Evolutionary conservation across 73 alveolate genomes (phyloP).

Genomic region (Paramecium primaurelia): DNA sequence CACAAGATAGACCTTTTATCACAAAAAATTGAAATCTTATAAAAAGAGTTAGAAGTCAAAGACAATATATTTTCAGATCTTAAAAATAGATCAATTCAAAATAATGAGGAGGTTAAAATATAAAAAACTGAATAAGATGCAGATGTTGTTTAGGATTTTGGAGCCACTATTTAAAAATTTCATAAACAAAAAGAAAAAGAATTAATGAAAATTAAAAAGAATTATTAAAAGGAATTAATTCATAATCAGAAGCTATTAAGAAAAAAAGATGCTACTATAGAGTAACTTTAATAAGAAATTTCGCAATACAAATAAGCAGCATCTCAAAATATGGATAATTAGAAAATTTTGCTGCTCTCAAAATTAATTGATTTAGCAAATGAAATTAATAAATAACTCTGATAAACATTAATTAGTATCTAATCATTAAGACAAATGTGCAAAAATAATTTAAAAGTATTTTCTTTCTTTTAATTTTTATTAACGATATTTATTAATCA

Average conservation of each 20-base stretch:
- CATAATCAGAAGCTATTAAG: background rate
- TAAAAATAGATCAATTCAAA: background rate
- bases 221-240: background rate
- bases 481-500: background rate
- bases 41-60: background rate
- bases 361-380: background rate
- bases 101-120: background rate
- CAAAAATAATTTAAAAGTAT: background rate
- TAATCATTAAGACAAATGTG: background rate
- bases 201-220: background rate
- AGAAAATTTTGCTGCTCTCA: background rate
- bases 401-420: background rate
- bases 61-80: background rate
- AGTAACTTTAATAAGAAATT: background rate
- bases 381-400: background rate
- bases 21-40: background rate
- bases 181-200: background rate
- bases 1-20: background rate
- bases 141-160: background rate
- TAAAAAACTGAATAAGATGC: background rate
- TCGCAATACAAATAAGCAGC: background rate
- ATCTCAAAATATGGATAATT: background rate
- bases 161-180: background rate
- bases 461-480: background rate
- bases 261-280: background rate